Evolutionary conservation across 495 filamentous ascomycete genomes (phyloP).

Genomic region (Penicillium paxilli): DNA sequence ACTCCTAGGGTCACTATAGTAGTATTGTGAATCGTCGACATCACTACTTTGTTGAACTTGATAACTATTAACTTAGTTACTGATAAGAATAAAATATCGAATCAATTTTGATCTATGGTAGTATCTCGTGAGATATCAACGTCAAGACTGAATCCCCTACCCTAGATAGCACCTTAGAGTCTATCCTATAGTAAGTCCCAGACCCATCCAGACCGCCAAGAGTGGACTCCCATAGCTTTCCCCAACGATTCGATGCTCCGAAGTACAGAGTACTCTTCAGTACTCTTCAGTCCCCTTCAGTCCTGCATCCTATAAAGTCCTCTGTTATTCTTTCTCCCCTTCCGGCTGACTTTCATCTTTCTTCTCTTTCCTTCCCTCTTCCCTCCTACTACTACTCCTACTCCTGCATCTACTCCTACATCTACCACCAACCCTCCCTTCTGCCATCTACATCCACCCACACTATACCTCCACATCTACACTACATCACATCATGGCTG

Average conservation of each 20-base stretch:
- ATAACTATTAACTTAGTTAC: too few species aligned
- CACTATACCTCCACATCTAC: neutral
- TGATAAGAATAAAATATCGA: too few species aligned
- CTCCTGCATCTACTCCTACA: neutral
- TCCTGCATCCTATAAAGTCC: conserved; percentile 20
- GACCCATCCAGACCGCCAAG: conserved; percentile 25
- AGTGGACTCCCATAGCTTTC: conserved; percentile 29
- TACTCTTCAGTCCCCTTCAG: neutral
- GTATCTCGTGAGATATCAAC: neutral
- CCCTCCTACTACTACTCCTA: conserved; percentile 2
- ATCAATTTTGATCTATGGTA: neutral
- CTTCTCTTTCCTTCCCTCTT: conserved; percentile 1
- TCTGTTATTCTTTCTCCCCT: conserved; percentile 11
- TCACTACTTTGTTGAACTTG: neutral
- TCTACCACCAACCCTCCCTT: conserved; percentile 2
- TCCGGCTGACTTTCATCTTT: neutral
- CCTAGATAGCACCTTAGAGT: conserved; percentile 11
- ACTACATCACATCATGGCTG: conserved; percentile 43
- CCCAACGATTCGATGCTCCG: conserved; percentile 26
- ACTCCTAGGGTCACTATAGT: neutral
- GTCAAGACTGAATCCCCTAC: neutral
- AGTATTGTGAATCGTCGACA: neutral
- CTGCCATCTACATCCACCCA: conserved; percentile 10
- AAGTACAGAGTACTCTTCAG: conserved; percentile 1
- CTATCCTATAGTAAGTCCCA: conserved; percentile 17